Evolutionary conservation across 2,329 filamentous ascomycete species (phyloP).

Genomic region (Didymella pomorum): DNA sequence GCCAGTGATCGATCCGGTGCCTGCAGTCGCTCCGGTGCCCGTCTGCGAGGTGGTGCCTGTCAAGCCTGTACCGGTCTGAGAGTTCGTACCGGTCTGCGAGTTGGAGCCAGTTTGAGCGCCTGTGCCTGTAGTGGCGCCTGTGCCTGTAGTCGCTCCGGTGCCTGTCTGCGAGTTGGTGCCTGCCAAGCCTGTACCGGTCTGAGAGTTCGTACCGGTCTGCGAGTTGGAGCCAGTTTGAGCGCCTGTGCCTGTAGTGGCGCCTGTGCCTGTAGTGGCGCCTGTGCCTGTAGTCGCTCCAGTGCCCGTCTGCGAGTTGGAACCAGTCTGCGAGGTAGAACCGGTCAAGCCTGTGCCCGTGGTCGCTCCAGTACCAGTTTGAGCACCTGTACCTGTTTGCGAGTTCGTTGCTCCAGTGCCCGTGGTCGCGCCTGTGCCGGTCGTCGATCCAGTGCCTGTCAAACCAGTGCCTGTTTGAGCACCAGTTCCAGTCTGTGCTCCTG

Average conservation of each 20-base stretch:
- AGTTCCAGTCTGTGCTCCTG: background rate
- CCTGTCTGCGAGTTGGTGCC: slow-evolving; percentile 10
- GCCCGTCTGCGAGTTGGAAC: background rate
- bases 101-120: background rate
- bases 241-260: slow-evolving; percentile 7
- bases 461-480: background rate
- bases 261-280: background rate
- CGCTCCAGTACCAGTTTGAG: slow-evolving; percentile 1
- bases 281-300: slow-evolving; percentile 11
- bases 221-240: slow-evolving; percentile 3
- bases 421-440: slow-evolving; percentile 12
- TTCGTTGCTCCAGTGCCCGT: slow-evolving; percentile 2
- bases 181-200: background rate
- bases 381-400: too few species aligned
- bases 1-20: too few species aligned
- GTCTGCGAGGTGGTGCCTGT: slow-evolving; percentile 11
- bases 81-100: background rate
- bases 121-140: background rate
- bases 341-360: slow-evolving; percentile 19
- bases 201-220: background rate
- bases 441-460: background rate
- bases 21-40: slow-evolving; percentile 2
- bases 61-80: slow-evolving; percentile 1
- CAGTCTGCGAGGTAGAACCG: slow-evolving; percentile 3
- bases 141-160: background rate